Percentiles rank a stretch among this genome's conserved stretches.
These are phyloP conservation scores for Populus alba DNA, from an alignment of 345 rosid species.

Conservation along the genomic window DNA sequence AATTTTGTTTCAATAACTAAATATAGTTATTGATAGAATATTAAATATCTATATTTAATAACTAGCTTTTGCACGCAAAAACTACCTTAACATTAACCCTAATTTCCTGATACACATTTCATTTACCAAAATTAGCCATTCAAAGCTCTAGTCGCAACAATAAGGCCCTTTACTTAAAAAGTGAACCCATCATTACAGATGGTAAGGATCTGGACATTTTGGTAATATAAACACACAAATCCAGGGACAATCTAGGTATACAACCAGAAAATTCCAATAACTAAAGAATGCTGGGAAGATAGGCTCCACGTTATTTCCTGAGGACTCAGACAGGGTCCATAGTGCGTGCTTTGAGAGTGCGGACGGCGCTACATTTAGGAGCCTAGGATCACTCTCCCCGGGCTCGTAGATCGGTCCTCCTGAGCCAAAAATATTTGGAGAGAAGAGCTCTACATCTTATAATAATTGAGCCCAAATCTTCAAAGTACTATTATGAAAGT, in stretches of 20 bases:
- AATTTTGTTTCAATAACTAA: too few relatives aligned
- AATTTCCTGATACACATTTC: too few relatives aligned
- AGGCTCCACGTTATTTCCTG: slow-evolving; percentile 38
- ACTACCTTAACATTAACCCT: too few relatives aligned
- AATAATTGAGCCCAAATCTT: too few relatives aligned
- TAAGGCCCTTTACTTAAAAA: neutral
- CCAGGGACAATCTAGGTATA: neutral
- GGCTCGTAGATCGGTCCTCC: too few relatives aligned
- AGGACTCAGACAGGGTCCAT: slow-evolving; percentile 1
- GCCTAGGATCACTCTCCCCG: too few relatives aligned
- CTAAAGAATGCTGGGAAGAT: neutral
- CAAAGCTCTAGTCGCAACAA: neutral
- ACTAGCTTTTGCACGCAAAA: too few relatives aligned
- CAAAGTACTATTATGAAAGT: too few relatives aligned
- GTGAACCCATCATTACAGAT: neutral
- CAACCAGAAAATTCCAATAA: neutral
- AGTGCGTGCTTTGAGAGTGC: neutral
- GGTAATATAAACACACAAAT: neutral
- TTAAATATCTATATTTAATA: too few relatives aligned
- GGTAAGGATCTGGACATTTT: neutral
- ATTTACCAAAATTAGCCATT: neutral
- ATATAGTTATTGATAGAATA: too few relatives aligned
- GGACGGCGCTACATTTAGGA: slow-evolving; percentile 10
- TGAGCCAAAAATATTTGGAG: too few relatives aligned
- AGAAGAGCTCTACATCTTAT: too few relatives aligned